Conservation (phyloP, 108 stramenopile species). For the Pseudonitzschia delicatissima region DNA sequence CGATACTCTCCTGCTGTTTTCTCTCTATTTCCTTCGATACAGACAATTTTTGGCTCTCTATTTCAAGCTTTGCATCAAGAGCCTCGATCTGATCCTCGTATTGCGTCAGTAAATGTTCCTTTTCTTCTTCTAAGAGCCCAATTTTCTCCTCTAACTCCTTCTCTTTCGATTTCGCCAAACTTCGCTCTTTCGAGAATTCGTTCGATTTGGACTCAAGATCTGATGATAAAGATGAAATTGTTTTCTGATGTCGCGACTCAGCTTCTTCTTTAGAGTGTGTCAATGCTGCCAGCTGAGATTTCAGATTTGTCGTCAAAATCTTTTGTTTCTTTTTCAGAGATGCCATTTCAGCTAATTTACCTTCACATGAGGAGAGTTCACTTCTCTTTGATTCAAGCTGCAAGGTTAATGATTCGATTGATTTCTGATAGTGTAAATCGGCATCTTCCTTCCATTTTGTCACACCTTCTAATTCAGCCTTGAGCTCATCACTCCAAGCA, state of each 20-base stretch:
- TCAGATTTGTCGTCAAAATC: background rate
- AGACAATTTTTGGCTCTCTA: background rate
- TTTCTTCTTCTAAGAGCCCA: background rate
- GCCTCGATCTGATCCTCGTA: background rate
- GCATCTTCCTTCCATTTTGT: slow-evolving; percentile 11
- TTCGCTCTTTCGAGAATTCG: background rate
- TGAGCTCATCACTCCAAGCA: background rate
- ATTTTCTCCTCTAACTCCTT: background rate
- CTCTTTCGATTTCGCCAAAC: background rate
- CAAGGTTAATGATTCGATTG: background rate
- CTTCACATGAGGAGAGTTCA: background rate
- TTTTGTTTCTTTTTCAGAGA: background rate
- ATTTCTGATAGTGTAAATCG: slow-evolving; percentile 5
- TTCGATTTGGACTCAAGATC: background rate
- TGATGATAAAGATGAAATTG: background rate
- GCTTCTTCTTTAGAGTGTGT: background rate
- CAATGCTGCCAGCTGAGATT: background rate
- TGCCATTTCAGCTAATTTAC: background rate
- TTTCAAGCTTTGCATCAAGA: background rate
- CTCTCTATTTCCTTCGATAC: background rate
- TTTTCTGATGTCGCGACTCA: background rate
- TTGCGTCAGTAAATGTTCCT: background rate
- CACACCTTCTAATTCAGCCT: background rate
- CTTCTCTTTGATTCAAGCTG: slow-evolving; percentile 5
- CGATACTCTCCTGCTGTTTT: background rate